Base-by-base conservation (phyloP, 257 asterid species). In the Solanum infundibuliforme region DNA sequence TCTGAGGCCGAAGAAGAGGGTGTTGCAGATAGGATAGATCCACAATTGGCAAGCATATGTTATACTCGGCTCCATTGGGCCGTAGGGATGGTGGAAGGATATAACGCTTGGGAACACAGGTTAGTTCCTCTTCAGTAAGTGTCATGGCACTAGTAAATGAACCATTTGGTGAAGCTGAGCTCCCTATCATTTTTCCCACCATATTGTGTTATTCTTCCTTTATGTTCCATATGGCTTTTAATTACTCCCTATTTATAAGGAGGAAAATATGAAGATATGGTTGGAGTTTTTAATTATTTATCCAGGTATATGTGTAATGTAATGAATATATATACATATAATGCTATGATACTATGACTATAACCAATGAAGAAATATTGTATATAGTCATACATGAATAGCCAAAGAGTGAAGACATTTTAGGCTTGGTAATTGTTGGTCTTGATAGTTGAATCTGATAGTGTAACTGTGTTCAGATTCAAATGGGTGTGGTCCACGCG, bases 61-160 rank as follows among this genome's bases (percentile, higher is more conserved):
- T 41, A 76, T 91, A 75, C 86, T 12, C 82, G 73, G 86, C 86
- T 41, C 62, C 29, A 83, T 23, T 75, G 18, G 92, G 94, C 87
- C 93, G 94, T 69, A 89, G 90, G 58, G 92, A 41, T 20, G 86
- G 91, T 13, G 95, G 94, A 81, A 93, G 93, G 83, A 93, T 87
- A 83, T 91, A 92, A n/a, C 87, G 75, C 25, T 91, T 43, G 43
- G 94, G 95, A 39, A 93, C 88, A 76, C 71, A 87, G 32, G 13
- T 86, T 74, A 90, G 60, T 20, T 92, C 93, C 90, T 73, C 89
- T 87, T 89, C 58, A 27, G 89, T 86, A 73, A 91, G 92, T 69
- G 90, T 12, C 90, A 71, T 91, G 65, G 90, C 91, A 83, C 92
- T 91, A 20, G 89, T 91, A 88, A 93, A 93, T 34, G 91, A 82